These are phyloP conservation scores for Boletus sensibilis DNA, from an alignment of 768 basidiomycete species.

Conservation along the genomic window DNA sequence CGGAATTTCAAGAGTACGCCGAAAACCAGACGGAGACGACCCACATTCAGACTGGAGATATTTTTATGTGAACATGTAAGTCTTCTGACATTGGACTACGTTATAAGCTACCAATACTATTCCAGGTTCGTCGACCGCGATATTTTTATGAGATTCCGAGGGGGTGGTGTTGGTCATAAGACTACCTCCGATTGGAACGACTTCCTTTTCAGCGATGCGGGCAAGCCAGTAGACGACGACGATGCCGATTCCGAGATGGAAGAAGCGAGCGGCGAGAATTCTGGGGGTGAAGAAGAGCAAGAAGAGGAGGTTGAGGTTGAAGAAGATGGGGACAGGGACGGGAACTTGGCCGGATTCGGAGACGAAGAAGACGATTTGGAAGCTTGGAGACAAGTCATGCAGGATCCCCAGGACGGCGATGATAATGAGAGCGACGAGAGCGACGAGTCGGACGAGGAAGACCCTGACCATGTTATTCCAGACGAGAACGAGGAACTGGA, in stretches of 20 bases:
- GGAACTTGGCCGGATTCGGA: not conserved
- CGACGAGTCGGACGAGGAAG: not conserved
- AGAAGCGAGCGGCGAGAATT: no score
- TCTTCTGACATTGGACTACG: conserved; percentile 7
- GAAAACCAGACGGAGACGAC: not conserved
- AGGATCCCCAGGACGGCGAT: not conserved
- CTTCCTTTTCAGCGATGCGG: not conserved
- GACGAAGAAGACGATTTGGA: not conserved
- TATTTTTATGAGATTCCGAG: not conserved
- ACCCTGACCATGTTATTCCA: not conserved
- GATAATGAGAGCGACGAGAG: not conserved
- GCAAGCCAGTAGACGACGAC: not conserved
- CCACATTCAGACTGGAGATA: conserved; percentile 27
- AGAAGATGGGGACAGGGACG: not conserved
- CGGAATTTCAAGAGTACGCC: not conserved
- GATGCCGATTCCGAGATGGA: no score
- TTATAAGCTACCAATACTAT: not conserved
- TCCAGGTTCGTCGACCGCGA: not conserved
- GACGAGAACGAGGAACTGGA: not conserved
- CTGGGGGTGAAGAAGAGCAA: no score
- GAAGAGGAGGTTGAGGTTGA: not conserved
- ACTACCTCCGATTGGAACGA: not conserved
- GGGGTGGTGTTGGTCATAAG: not conserved
- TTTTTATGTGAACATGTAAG: conserved; percentile 37
- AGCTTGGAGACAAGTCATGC: not conserved